Evolutionary conservation across 2,329 filamentous ascomycete species (phyloP).

Genomic region (Lecanicillium sp.): DNA sequence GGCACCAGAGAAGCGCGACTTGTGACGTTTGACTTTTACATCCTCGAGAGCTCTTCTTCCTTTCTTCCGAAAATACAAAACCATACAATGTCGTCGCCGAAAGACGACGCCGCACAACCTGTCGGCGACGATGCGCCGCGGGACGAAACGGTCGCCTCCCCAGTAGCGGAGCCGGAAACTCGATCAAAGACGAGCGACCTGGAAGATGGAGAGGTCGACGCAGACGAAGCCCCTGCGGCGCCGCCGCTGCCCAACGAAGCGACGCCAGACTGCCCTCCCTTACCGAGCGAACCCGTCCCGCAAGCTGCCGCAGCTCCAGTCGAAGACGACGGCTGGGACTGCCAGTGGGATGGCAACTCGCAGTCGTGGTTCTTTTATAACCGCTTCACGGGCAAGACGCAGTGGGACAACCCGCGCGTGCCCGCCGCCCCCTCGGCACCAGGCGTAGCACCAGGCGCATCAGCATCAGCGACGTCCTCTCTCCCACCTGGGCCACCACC

Average conservation of each 20-base stretch:
- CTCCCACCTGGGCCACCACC: constrained; percentile 20
- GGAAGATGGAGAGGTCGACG: constrained; percentile 17
- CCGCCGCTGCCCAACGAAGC: constrained; percentile 30
- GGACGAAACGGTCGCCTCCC: background rate
- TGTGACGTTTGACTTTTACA: no score
- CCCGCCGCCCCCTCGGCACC: constrained; percentile 30
- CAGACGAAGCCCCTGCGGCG: constrained; percentile 13
- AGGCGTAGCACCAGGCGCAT: constrained; percentile 10
- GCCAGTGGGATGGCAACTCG: constrained; percentile 62
- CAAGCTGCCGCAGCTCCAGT: constrained; percentile 36
- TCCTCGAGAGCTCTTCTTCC: constrained; percentile 8
- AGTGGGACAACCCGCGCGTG: constrained; percentile 83
- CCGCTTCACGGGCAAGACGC: constrained; percentile 63
- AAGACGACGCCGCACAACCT: background rate
- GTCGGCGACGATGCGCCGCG: background rate
- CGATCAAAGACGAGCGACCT: constrained; percentile 3
- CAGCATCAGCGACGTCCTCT: constrained; percentile 10
- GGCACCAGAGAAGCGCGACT: constrained; percentile 2
- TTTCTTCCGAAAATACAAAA: background rate
- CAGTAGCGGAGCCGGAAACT: background rate
- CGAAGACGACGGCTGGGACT: constrained; percentile 72
- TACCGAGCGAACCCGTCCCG: constrained; percentile 22
- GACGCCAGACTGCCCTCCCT: constrained; percentile 19
- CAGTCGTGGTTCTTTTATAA: constrained; percentile 81
- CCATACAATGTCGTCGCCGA: constrained; percentile 16